A percentile compares a stretch with the other conserved stretches of the same genome.
phyloP scores from a whole-genome alignment of 768 basidiomycete species.

The Neoboletus brunneissimus region DNA sequence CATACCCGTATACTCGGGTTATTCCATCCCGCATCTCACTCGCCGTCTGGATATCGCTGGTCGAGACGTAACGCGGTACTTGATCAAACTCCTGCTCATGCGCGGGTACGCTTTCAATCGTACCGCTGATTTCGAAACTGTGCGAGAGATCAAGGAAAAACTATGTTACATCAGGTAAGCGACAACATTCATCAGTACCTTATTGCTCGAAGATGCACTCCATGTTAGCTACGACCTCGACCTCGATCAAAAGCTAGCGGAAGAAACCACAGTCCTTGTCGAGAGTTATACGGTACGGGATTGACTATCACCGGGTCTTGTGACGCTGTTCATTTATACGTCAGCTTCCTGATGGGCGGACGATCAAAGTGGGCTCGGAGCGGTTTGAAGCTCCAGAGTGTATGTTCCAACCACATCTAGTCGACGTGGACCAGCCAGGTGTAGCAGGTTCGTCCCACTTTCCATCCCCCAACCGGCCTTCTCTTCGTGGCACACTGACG shows the following conservation, averaged over 20 bases:
- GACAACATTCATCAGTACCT: neutral
- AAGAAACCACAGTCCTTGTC: slow-evolving; percentile 94
- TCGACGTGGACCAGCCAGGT: slow-evolving; percentile 95
- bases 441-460: slow-evolving; percentile 71
- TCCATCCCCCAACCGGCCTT: neutral
- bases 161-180: slow-evolving; percentile 92
- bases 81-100: slow-evolving; percentile 99
- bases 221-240: slow-evolving; percentile 87
- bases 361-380: slow-evolving; percentile 96
- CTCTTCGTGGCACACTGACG: neutral
- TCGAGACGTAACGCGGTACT: slow-evolving; percentile 95
- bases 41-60: slow-evolving; percentile 96
- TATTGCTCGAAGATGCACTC: neutral
- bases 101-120: slow-evolving; percentile 99
- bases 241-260: slow-evolving; percentile 85
- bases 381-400: slow-evolving; percentile 99
- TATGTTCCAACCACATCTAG: slow-evolving; percentile 99
- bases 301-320: neutral
- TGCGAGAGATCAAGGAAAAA: slow-evolving; percentile 98
- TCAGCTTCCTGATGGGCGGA: slow-evolving; percentile 92
- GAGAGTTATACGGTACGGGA: slow-evolving; percentile 87
- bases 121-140: slow-evolving; percentile 99
- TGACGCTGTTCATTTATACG: slow-evolving; percentile 5
- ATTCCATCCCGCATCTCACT: slow-evolving; percentile 91
- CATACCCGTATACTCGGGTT: slow-evolving; percentile 97